These are phyloP conservation scores for Citrus maxima DNA, from an alignment of 345 rosid species.

Conservation along the genomic window DNA sequence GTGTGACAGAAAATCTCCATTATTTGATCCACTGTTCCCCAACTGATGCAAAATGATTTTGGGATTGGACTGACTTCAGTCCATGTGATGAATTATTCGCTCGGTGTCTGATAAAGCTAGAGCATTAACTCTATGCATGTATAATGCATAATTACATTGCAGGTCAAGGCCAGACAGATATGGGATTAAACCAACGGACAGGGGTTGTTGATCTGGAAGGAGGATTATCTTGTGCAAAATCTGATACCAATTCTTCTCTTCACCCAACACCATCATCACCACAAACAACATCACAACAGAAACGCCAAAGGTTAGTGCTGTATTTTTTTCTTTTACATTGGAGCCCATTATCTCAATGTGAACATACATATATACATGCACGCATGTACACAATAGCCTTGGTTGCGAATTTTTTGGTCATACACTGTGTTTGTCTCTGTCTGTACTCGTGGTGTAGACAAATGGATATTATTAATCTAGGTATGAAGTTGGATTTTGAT, in stretches of 20 bases:
- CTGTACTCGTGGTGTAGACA: background rate
- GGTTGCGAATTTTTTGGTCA: constrained; percentile 15
- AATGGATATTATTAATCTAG: background rate
- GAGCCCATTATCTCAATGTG: background rate
- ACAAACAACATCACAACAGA: constrained; percentile 9
- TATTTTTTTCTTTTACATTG: too few species aligned
- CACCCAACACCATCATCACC: constrained; percentile 18
- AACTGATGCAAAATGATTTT: constrained; percentile 6
- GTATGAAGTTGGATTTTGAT: constrained; percentile 22
- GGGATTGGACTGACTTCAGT: constrained; percentile 12
- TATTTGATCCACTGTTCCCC: constrained; percentile 24
- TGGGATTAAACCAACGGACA: constrained; percentile 32
- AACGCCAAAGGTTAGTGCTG: constrained; percentile 26
- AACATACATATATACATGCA: constrained; percentile 16
- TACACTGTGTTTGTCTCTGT: constrained; percentile 18
- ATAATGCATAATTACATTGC: constrained; percentile 19
- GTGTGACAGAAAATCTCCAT: constrained; percentile 18
- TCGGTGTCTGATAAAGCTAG: constrained; percentile 32
- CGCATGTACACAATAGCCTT: constrained; percentile 13
- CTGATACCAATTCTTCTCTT: constrained; percentile 21
- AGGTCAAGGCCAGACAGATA: constrained; percentile 44
- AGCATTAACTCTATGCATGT: constrained; percentile 21
- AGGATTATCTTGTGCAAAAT: constrained; percentile 23
- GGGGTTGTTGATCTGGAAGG: constrained; percentile 25
- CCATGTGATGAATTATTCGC: constrained; percentile 19